Evolutionary conservation across 768 basidiomycete genomes (phyloP), one percentile per base, ranked within the genome.

Genomic region (Boletellus emodensis): DNA sequence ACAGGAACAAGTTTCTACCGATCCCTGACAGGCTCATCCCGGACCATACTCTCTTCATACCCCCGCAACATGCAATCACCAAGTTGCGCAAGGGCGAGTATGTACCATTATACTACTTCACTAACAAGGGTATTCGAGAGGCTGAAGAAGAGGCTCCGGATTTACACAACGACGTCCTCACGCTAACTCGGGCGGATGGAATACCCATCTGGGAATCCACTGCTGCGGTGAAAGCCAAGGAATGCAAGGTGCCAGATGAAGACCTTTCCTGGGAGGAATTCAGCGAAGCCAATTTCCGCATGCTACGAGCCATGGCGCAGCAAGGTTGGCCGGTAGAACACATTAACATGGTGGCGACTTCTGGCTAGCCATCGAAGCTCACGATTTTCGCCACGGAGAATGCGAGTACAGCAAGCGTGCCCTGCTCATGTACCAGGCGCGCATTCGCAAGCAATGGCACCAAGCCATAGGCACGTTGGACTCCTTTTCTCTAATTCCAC

Each of bases 181-280:
- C 26, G 4, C 8, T 28, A 28, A 8, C 8, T 4, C 4, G 8
- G 4, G 8, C 26, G 4, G 26, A 28, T 28, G 8, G 26, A 4
- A 28, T 28, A 8, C 48, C 41, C 34, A 17, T 14, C 8, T 43
- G 22, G 7, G 34, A 49, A 9, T 28, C 40, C 8, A 17, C 34
- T 2, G 3, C 34, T 7, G 22, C 20, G 1, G 41, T 37, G n/a
- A 42, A 38, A 30, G 35, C 48, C 24, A 49, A 49, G 17, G 33
- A 43, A 30, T 42, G 40, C 40, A 35, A 43, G 14, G 13, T 30
- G 1, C 28, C 15, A 0, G 40, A 49, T 17, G 33, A 43, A 14
- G 7, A 37, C 3, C 40, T 49, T n/a, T 17, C 48, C 15, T 49
- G 41, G 48, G 48, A 49, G 14, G 48, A 49, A 14, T 49, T 49